phyloP scores from a whole-genome alignment of 2,329 filamentous ascomycete species.

The Lojkania enalia region DNA sequence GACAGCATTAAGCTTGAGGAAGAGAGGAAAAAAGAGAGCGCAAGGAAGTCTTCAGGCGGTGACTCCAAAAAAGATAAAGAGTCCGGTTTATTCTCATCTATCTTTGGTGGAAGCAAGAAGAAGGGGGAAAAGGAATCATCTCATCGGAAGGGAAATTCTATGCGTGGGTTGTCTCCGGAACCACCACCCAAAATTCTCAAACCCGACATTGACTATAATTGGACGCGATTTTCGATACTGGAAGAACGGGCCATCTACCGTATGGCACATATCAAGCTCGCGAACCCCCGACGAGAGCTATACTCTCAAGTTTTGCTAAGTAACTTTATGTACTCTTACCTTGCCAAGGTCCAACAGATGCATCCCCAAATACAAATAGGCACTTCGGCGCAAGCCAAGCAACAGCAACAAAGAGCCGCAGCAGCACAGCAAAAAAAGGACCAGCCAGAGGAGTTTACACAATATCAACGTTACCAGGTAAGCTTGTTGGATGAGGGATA shows the following conservation, averaged over 20 bases:
- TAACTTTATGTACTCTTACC: constrained; percentile 99
- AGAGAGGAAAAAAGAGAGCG: constrained; percentile 79
- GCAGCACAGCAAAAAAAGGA: constrained; percentile 47
- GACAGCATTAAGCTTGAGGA: constrained; percentile 75
- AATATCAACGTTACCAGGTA: constrained; percentile 46
- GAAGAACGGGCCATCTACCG: constrained; percentile 97
- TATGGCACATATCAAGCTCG: constrained; percentile 98
- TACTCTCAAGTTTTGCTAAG: constrained; percentile 94
- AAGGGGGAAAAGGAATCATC: constrained; percentile 75
- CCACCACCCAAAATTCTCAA: constrained; percentile 69
- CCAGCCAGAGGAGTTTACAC: constrained; percentile 45
- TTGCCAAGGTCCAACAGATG: constrained; percentile 98
- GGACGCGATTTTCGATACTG: constrained; percentile 91
- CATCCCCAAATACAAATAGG: constrained; percentile 93
- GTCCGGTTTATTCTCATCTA: constrained; percentile 80
- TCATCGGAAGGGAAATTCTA: constrained; percentile 71
- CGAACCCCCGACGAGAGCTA: constrained; percentile 89
- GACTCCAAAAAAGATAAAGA: constrained; percentile 88
- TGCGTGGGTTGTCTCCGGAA: constrained; percentile 79
- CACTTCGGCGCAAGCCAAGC: constrained; percentile 74
- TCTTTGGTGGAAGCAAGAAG: constrained; percentile 90
- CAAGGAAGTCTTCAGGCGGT: constrained; percentile 66
- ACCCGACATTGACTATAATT: constrained; percentile 92
- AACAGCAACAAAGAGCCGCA: constrained; percentile 60
- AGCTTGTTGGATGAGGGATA: constrained; percentile 1